Conservation (phyloP, 108 stramenopile species). For the Pseudonitzschia multiseries region DNA sequence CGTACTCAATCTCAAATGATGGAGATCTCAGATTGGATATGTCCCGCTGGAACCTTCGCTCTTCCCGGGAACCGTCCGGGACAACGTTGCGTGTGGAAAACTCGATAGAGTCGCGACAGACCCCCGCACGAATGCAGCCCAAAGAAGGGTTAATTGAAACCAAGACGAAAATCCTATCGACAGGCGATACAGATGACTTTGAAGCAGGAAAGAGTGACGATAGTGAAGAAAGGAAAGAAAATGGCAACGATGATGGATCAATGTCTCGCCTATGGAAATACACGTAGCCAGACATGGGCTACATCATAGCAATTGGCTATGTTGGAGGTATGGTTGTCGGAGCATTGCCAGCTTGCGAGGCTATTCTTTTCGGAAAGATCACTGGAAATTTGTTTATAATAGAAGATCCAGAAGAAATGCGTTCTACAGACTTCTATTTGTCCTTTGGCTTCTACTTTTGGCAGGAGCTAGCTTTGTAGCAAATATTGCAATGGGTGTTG, state of each 20-base stretch:
- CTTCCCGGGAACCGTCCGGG: conserved; percentile 67
- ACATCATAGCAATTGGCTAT: conserved; percentile 7
- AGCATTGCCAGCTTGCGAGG: conserved; percentile 11
- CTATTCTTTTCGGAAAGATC: conserved; percentile 7
- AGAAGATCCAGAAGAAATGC: conserved; percentile 3
- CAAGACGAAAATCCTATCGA: not conserved
- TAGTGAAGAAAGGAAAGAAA: not conserved
- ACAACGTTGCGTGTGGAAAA: conserved; percentile 78
- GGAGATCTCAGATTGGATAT: conserved; percentile 64
- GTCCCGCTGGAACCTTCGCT: conserved; percentile 82
- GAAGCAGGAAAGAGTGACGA: not conserved
- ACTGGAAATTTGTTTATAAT: conserved; percentile 2
- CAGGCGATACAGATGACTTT: not conserved
- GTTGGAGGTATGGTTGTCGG: conserved; percentile 1
- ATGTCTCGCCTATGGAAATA: conserved; percentile 3
- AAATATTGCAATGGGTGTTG: conserved; percentile 12
- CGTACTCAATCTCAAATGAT: conserved; percentile 55
- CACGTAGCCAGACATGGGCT: not conserved
- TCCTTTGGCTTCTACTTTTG: conserved; percentile 1
- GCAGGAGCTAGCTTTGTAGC: conserved; percentile 8
- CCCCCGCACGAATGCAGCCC: not conserved
- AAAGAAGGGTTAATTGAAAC: not conserved
- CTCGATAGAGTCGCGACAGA: conserved; percentile 24
- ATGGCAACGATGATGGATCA: not conserved
- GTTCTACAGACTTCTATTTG: not conserved